These are phyloP conservation scores for Nigrograna mackinnonii DNA, from an alignment of 2,329 filamentous ascomycete genomes.

Conservation along the genomic window DNA sequence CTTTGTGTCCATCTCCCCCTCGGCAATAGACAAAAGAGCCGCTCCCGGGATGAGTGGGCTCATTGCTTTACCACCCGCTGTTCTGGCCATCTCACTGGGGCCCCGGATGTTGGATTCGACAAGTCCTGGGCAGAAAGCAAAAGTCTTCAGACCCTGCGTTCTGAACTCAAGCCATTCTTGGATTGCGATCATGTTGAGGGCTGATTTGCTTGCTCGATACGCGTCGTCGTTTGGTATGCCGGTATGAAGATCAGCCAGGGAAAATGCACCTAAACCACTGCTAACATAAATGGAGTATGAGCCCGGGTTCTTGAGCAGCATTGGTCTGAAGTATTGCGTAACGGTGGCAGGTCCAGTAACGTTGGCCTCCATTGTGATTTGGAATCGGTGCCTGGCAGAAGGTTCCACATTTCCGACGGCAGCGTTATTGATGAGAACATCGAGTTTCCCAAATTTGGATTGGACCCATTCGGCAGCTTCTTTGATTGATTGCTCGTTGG, in stretches of 20 bases:
- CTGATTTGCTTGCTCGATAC: conserved; percentile 40
- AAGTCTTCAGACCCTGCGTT: conserved; percentile 32
- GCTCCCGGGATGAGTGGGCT: too few species aligned
- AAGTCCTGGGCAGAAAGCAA: conserved; percentile 39
- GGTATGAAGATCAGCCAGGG: conserved; percentile 18
- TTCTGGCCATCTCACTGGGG: conserved; percentile 32
- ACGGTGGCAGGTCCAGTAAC: conserved; percentile 16
- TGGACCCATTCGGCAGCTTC: conserved; percentile 32
- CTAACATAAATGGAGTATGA: conserved; percentile 30
- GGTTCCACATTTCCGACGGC: conserved; percentile 19
- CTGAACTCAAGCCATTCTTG: conserved; percentile 29
- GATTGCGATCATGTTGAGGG: conserved; percentile 42
- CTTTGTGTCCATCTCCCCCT: conserved; percentile 33
- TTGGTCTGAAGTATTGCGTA: conserved; percentile 10
- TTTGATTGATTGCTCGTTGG: conserved; percentile 43
- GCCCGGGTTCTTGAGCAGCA: conserved; percentile 20
- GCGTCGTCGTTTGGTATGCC: conserved; percentile 13
- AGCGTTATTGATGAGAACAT: conserved; percentile 44
- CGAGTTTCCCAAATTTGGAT: conserved; percentile 30
- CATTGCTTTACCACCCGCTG: conserved; percentile 34
- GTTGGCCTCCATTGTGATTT: conserved; percentile 25
- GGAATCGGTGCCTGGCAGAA: conserved; percentile 18
- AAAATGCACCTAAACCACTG: conserved; percentile 30
- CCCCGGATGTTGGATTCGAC: conserved; percentile 29
- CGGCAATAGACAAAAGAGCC: conserved; percentile 38